Base-by-base conservation (phyloP, 73 alveolate genomes). In the Urostyla sp. region DNA sequence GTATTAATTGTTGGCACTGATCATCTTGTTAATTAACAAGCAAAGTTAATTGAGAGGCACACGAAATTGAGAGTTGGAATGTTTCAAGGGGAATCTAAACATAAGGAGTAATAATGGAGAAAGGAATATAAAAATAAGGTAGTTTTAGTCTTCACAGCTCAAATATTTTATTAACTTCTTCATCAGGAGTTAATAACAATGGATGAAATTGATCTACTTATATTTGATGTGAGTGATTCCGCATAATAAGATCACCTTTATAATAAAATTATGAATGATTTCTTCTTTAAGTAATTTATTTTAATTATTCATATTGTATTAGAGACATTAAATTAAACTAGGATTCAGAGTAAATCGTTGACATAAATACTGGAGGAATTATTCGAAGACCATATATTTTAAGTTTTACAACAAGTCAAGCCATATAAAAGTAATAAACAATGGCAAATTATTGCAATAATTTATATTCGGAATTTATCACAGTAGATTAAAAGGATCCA, bases 221-320 rank as follows among this genome's bases (percentile, higher is more conserved):
- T 91, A 18, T 84, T 91, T 50, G 97, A 91, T 58, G 97, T 88
- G 55, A 80, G 92, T 32, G 95, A 91, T 77, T 95, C 87, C 66
- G 52, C 92, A 0, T 51, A 58, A 4, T 58, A 86, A 63, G 90
- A 81, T 20, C 97, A 91, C 52, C 80, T 89, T 23, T 87, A 87
- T 56, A 91, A 91, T 72, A 61, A 67, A 46, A 88, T 91, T 6
- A 91, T 91, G 97, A 50, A 36, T 20, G 95, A 91, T 63, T 91
- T 81, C 75, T 91, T 72, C 73, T 91, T 75, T 51, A 16, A 21
- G 79, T 58, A 58, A 58, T 18, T 28, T 58, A 35, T 13, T 6
- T 58, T 5, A n/a, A n/a, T n/a, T n/a, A n/a, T n/a, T n/a, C n/a
- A n/a, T n/a, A n/a, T n/a, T n/a, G n/a, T n/a, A n/a, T n/a, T n/a